phyloP scores from a whole-genome alignment of 495 filamentous ascomycete genomes.

The Penicillium cosmopolitanum region DNA sequence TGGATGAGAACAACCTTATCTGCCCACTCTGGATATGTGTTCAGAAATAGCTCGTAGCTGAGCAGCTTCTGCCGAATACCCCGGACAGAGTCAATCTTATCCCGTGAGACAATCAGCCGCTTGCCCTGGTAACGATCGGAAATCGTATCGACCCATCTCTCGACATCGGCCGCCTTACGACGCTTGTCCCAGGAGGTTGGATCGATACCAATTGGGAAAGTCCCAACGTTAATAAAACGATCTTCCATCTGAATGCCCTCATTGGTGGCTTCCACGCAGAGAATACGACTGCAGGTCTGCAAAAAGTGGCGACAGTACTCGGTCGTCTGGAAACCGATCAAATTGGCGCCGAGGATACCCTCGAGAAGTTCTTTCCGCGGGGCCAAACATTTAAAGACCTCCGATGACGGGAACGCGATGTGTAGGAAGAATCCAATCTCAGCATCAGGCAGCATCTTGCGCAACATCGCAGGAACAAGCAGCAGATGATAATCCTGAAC shows the following conservation, averaged over 20 bases:
- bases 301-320: constrained; percentile 94
- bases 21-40: constrained; percentile 86
- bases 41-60: constrained; percentile 90
- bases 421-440: constrained; percentile 96
- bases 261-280: constrained; percentile 82
- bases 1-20: constrained; percentile 89
- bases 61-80: constrained; percentile 91
- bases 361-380: constrained; percentile 82
- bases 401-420: constrained; percentile 91
- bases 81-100: constrained; percentile 89
- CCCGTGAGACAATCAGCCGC: constrained; percentile 84
- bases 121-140: constrained; percentile 80
- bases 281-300: constrained; percentile 87
- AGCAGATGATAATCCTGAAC: constrained; percentile 93
- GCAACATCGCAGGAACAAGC: constrained; percentile 88
- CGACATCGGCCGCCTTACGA: constrained; percentile 72
- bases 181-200: constrained; percentile 72
- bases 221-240: constrained; percentile 84
- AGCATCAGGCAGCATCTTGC: constrained; percentile 81
- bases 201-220: constrained; percentile 73
- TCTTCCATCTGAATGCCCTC: constrained; percentile 91
- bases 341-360: constrained; percentile 86
- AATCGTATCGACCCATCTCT: constrained; percentile 76
- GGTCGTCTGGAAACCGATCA: constrained; percentile 88
- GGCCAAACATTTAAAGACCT: constrained; percentile 89